Evolutionary conservation across 139 green algal species (phyloP).

Genomic region (Desmodesmus armatus): DNA sequence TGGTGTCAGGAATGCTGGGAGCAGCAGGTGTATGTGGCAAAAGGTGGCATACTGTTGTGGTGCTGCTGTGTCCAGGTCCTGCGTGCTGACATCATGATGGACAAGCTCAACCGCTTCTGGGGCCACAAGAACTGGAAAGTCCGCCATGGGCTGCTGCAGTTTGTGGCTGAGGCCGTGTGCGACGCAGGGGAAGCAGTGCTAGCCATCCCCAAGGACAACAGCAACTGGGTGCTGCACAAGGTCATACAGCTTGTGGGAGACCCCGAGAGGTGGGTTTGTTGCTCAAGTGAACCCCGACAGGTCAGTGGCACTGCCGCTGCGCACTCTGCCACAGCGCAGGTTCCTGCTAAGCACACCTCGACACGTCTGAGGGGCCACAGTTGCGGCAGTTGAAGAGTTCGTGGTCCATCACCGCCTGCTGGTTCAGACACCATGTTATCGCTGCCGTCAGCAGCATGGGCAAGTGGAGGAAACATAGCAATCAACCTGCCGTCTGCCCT

Average conservation of each 20-base stretch:
- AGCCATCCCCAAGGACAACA: background rate
- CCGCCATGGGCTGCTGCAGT: conserved; percentile 66
- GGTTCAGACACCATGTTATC: background rate
- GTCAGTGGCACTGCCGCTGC: too few relatives aligned
- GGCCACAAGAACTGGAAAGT: conserved; percentile 62
- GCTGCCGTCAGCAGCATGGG: too few relatives aligned
- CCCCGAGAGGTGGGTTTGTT: conserved; percentile 32
- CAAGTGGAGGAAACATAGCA: too few relatives aligned
- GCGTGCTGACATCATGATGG: conserved; percentile 48
- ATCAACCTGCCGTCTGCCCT: too few relatives aligned
- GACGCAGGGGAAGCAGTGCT: conserved; percentile 17
- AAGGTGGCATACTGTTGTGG: background rate
- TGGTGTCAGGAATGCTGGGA: too few relatives aligned
- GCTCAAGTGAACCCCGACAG: too few relatives aligned
- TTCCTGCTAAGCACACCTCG: too few relatives aligned
- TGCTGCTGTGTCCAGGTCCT: conserved; percentile 21
- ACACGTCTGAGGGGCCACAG: too few relatives aligned
- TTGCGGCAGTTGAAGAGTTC: background rate
- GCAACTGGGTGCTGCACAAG: conserved; percentile 10
- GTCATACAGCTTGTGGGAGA: conserved; percentile 35
- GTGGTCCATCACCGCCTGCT: background rate
- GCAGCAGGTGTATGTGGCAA: background rate
- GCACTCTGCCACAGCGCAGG: too few relatives aligned
- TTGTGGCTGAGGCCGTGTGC: conserved; percentile 59
- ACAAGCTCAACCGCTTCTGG: conserved; percentile 59